Evolutionary conservation across 108 stramenopile genomes (phyloP).

Genomic region (Cyclotella choctawhatcheeana): DNA sequence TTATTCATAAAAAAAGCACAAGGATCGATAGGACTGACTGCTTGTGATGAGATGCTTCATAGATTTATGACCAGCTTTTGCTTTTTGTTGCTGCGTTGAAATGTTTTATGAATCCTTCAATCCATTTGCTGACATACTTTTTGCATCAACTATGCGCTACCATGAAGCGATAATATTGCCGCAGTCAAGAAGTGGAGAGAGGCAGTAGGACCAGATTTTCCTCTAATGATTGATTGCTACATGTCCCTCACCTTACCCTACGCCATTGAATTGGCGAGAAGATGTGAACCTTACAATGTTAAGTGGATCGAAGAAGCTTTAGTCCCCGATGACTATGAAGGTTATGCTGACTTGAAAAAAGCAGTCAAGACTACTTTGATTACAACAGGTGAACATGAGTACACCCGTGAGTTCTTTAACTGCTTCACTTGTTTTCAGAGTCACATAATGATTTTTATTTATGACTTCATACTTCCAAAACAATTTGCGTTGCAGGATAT

Average conservation of each 20-base stretch:
- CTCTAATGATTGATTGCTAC: slow-evolving; percentile 74
- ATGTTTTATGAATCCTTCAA: not conserved
- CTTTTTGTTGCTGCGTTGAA: not conserved
- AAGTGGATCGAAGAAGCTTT: slow-evolving; percentile 78
- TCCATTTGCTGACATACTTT: not conserved
- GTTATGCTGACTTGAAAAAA: slow-evolving; percentile 58
- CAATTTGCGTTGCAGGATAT: too few relatives aligned
- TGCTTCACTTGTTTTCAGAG: not conserved
- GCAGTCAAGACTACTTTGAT: slow-evolving; percentile 53
- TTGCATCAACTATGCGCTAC: too few relatives aligned
- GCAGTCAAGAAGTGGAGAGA: slow-evolving; percentile 63
- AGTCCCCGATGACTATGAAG: slow-evolving; percentile 69
- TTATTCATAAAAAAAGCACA: slow-evolving; percentile 34
- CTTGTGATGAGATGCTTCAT: slow-evolving; percentile 26
- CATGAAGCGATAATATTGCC: slow-evolving; percentile 55
- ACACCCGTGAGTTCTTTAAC: slow-evolving; percentile 49
- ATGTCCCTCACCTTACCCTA: slow-evolving; percentile 70
- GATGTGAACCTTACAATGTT: slow-evolving; percentile 60
- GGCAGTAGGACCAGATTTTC: slow-evolving; percentile 65
- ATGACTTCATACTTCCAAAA: too few relatives aligned
- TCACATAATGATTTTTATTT: not conserved
- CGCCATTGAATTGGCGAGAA: slow-evolving; percentile 61
- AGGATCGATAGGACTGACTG: slow-evolving; percentile 55
- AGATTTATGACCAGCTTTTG: slow-evolving; percentile 28
- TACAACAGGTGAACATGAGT: slow-evolving; percentile 76